Conservation (phyloP, 2,329 filamentous ascomycete genomes). For the Aspergillus sp. region DNA sequence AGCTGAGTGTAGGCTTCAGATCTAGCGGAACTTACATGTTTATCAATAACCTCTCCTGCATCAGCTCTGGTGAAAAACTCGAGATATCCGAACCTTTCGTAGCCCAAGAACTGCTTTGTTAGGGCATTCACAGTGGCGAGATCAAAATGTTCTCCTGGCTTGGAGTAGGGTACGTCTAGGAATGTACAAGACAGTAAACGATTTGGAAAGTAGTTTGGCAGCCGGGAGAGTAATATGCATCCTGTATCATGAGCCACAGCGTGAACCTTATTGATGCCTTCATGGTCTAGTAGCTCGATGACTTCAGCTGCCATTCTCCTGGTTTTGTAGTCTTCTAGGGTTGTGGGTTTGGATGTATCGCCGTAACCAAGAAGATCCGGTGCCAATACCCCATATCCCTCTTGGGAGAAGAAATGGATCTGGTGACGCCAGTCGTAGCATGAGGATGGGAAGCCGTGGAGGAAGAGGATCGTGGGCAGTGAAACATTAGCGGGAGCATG, state of each 20-base stretch:
- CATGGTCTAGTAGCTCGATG: conserved; percentile 32
- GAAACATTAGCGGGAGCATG: conserved; percentile 15
- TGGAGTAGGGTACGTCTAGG: conserved; percentile 21
- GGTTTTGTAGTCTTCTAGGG: conserved; percentile 27
- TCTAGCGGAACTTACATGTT: conserved; percentile 19
- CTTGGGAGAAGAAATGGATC: conserved; percentile 31
- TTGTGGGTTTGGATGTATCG: conserved; percentile 31
- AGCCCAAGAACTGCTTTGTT: conserved; percentile 19
- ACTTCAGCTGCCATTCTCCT: conserved; percentile 36
- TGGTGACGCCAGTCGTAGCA: conserved; percentile 47
- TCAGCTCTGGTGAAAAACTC: conserved; percentile 18
- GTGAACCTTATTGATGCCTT: conserved; percentile 20
- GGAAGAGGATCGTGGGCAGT: conserved; percentile 43
- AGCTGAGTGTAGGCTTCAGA: background rate
- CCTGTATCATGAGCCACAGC: conserved; percentile 29
- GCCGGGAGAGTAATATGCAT: conserved; percentile 24
- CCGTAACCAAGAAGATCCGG: conserved; percentile 46
- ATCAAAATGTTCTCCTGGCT: conserved; percentile 22
- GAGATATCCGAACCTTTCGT: conserved; percentile 26
- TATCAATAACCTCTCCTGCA: conserved; percentile 19
- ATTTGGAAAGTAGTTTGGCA: conserved; percentile 24
- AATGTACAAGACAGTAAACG: conserved; percentile 21
- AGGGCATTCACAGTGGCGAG: conserved; percentile 20
- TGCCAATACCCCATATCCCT: conserved; percentile 46
- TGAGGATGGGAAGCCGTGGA: conserved; percentile 53